Base-by-base conservation (phyloP, 495 filamentous ascomycete genomes). In the Cryomyces minteri region DNA sequence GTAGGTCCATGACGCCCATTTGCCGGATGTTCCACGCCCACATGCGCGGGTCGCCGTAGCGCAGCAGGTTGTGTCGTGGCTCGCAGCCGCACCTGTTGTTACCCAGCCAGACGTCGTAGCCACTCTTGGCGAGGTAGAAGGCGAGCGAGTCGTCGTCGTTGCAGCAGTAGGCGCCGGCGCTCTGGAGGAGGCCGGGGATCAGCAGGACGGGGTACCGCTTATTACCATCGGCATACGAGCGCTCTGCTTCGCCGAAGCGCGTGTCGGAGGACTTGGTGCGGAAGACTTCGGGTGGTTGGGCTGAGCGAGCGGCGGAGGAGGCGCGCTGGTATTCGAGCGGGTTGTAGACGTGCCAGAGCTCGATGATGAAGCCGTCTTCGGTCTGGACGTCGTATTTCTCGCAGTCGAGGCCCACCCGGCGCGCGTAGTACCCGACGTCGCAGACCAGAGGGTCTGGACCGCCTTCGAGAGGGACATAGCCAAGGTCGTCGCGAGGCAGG, bases 21-120 rank as follows among this genome's bases (percentile, higher is more conserved):
- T 94, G 85, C 0, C 83, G 74, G 46, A 95, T 92, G 54, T 93
- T 94, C 88, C 88, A 96, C 8, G 79, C 73, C 88, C 88, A 96
- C 86, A 96, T 94, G 14, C 88, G 74, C 5, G 88, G 88, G 54
- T 96, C 88, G 12, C 64, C 64, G 48, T 79, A 73, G 1, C 67
- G 66, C 39, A 96, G 67, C 9, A 77, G 64, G 1, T 70, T 73
- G 53, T 96, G 88, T 49, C 75, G 68, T 3, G 88, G 87, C 1
- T 70, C 56, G 57, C 88, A 81, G 9, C 88, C 90, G 57, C 90
- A 95, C 25, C 88, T 77, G 56, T 94, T 94, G 59, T 94, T 94
- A 5, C 90, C 88, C 4, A 95, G 70, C 88, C 88, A 96, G 43
- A 96, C 84, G 58, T 96, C 88, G 62, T 83, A 95, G n/a, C 88